Conservation (phyloP, 371 early-diverging fungal species). For the Conidiobolus incongruus region DNA sequence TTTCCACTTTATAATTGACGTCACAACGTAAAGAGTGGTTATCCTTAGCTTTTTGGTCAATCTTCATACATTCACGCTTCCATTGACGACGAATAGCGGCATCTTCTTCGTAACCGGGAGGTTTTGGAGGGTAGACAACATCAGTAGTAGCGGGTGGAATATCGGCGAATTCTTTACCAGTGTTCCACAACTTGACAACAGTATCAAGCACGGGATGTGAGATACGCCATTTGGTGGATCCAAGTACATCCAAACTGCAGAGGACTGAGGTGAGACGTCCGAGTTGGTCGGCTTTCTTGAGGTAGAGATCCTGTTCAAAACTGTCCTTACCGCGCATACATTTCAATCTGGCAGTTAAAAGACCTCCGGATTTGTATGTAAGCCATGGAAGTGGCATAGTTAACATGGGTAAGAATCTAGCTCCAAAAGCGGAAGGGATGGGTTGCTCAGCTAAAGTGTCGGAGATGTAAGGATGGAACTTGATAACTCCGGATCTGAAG, state of each 20-base stretch:
- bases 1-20: slow-evolving; percentile 89
- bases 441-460: slow-evolving; percentile 42
- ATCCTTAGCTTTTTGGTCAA: slow-evolving; percentile 20
- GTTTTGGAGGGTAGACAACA: slow-evolving; percentile 28
- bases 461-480: slow-evolving; percentile 35
- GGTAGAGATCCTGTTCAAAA: slow-evolving; percentile 50
- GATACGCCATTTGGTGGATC: slow-evolving; percentile 72
- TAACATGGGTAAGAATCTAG: slow-evolving; percentile 83
- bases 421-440: slow-evolving; percentile 33
- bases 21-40: slow-evolving; percentile 74
- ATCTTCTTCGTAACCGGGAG: slow-evolving; percentile 41
- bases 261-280: slow-evolving; percentile 41
- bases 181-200: slow-evolving; percentile 73
- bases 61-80: slow-evolving; percentile 17
- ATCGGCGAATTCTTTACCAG: slow-evolving; percentile 44
- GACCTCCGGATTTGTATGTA: slow-evolving; percentile 74
- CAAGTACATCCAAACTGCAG: slow-evolving; percentile 73
- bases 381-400: slow-evolving; percentile 88
- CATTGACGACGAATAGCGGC: slow-evolving; percentile 29
- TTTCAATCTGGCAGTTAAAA: slow-evolving; percentile 23
- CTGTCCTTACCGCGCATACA: slow-evolving; percentile 51
- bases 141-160: slow-evolving; percentile 37
- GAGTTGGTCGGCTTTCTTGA: slow-evolving; percentile 57
- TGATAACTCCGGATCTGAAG: slow-evolving; percentile 51
- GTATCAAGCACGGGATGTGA: slow-evolving; percentile 62